phyloP scores from a whole-genome alignment of 768 basidiomycete species.

The Naganishia onofrii region DNA sequence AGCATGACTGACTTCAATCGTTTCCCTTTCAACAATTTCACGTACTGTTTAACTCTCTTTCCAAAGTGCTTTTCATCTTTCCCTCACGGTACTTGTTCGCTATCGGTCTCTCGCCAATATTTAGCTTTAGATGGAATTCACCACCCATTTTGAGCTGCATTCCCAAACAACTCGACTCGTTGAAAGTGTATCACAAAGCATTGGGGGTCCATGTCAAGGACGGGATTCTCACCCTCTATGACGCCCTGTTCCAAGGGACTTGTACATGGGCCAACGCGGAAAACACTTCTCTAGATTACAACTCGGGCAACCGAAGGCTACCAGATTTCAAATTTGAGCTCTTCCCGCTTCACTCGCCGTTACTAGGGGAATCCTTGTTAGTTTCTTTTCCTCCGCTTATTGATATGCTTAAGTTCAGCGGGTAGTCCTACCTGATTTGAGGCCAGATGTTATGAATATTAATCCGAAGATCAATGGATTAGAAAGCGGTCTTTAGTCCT shows the following conservation, averaged over 20 bases:
- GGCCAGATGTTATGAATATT: conserved; percentile 55
- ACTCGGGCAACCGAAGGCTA: conserved; percentile 63
- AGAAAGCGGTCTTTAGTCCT: conserved; percentile 17
- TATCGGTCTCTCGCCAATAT: conserved; percentile 78
- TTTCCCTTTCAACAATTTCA: conserved; percentile 79
- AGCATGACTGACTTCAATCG: conserved; percentile 69
- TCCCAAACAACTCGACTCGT: conserved; percentile 82
- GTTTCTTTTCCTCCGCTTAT: conserved; percentile 88
- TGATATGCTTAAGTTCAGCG: conserved; percentile 85
- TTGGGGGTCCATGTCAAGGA: conserved; percentile 62
- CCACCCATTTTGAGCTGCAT: conserved; percentile 79
- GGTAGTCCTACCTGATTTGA: conserved; percentile 80
- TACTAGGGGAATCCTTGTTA: conserved; percentile 86
- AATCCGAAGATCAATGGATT: conserved; percentile 12
- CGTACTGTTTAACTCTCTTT: conserved; percentile 77
- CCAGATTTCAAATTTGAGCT: conserved; percentile 82
- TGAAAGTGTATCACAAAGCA: conserved; percentile 69
- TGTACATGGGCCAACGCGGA: conserved; percentile 69
- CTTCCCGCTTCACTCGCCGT: conserved; percentile 80
- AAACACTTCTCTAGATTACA: conserved; percentile 75
- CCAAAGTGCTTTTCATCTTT: conserved; percentile 79
- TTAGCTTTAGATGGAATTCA: conserved; percentile 83
- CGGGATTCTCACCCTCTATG: conserved; percentile 57
- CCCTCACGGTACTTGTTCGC: conserved; percentile 79
- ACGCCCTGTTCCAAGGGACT: conserved; percentile 76